Conservation (phyloP, 805 yeast species). For the Sporopachydermia lactativora region DNA sequence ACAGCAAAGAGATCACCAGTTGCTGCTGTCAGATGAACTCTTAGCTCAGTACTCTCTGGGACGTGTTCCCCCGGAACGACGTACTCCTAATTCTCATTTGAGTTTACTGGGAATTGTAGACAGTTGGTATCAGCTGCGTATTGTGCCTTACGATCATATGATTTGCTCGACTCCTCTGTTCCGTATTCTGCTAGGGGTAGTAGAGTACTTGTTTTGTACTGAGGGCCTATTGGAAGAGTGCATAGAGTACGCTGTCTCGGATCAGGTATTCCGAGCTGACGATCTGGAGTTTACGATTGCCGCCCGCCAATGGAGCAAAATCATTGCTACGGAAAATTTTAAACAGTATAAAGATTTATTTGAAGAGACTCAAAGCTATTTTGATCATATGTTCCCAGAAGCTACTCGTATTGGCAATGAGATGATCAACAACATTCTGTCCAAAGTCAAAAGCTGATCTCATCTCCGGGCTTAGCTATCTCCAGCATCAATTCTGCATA, state of each 20-base stretch:
- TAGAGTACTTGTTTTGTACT: conserved; percentile 80
- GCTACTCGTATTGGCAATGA: conserved; percentile 85
- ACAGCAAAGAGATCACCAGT: conserved; percentile 33
- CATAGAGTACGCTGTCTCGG: conserved; percentile 52
- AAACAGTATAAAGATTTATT: conserved; percentile 58
- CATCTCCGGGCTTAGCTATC: too few species aligned
- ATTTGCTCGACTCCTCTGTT: conserved; percentile 92
- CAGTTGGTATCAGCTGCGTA: conserved; percentile 75
- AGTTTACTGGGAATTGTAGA: conserved; percentile 86
- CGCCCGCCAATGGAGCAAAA: conserved; percentile 75
- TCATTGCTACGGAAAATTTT: conserved; percentile 65
- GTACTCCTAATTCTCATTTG: conserved; percentile 75
- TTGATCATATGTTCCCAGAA: conserved; percentile 75
- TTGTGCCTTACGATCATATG: conserved; percentile 92
- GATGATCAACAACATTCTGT: conserved; percentile 73
- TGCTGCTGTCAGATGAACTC: conserved; percentile 64
- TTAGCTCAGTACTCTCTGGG: conserved; percentile 70
- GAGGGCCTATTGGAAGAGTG: conserved; percentile 75
- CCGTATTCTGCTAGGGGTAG: conserved; percentile 84
- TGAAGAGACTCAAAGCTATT: conserved; percentile 70
- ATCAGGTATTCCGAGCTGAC: conserved; percentile 65
- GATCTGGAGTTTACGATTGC: conserved; percentile 89
- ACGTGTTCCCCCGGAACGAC: conserved; percentile 48
- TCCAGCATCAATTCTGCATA: too few species aligned
- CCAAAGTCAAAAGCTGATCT: conserved; percentile 14